phyloP scores from a whole-genome alignment of 306 rosid species.

The Dalbergia oliveri region DNA sequence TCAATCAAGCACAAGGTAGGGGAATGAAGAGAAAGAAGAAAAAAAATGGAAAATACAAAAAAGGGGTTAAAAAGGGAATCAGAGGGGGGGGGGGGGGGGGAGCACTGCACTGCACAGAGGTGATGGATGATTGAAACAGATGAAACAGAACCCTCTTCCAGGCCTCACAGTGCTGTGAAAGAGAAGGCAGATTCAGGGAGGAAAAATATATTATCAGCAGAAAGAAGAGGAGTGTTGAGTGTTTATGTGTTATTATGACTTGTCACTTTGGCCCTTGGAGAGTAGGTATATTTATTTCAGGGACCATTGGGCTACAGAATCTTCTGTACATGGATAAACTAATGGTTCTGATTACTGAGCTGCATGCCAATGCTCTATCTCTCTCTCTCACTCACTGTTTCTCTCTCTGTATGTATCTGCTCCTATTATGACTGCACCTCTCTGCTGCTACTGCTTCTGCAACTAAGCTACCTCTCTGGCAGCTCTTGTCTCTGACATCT shows the following conservation, averaged over 20 bases:
- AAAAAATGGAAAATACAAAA: not conserved
- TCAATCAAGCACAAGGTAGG: not conserved
- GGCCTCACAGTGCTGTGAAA: constrained; percentile 41
- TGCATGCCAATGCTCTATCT: constrained; percentile 66
- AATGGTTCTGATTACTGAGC: constrained; percentile 84
- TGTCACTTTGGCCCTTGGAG: constrained; percentile 42
- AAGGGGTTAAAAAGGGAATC: constrained; percentile 10
- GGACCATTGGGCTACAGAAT: constrained; percentile 90
- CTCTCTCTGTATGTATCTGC: constrained; percentile 49
- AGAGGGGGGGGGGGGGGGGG: not conserved
- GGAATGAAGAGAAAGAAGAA: not conserved
- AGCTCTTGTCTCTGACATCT: constrained; percentile 93
- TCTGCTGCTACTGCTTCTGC: constrained; percentile 71
- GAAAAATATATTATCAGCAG: constrained; percentile 4
- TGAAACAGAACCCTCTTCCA: constrained; percentile 40
- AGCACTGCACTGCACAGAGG: not conserved
- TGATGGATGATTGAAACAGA: constrained; percentile 29
- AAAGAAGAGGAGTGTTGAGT: constrained; percentile 9
- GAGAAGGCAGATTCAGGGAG: constrained; percentile 12
- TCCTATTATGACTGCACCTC: constrained; percentile 86
- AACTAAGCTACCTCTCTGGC: constrained; percentile 71
- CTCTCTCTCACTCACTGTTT: constrained; percentile 34
- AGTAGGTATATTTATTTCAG: constrained; percentile 89
- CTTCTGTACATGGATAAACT: constrained; percentile 89
- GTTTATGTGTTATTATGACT: constrained; percentile 42